phyloP scores from a whole-genome alignment of 768 basidiomycete species.

The Suillus occidentalis region DNA sequence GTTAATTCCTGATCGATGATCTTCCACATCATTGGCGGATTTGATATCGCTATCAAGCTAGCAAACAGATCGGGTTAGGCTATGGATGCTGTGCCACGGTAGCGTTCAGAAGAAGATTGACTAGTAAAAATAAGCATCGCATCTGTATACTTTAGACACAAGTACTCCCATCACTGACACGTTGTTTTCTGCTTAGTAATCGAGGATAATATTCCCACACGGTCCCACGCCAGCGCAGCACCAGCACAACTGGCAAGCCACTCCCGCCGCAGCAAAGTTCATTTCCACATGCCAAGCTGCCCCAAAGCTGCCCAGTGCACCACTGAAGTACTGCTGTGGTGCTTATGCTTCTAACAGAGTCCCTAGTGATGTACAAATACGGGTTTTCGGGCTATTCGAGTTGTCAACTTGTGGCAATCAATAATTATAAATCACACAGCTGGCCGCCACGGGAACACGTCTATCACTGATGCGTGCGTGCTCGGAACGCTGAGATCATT shows the following conservation, averaged over 20 bases:
- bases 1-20: not conserved
- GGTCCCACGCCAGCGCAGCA: not conserved
- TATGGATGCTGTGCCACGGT: constrained; percentile 38
- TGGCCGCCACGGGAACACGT: not conserved
- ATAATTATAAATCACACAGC: not conserved
- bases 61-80: constrained; percentile 55
- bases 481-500: not conserved
- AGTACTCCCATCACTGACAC: too few relatives aligned
- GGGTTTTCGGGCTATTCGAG: not conserved
- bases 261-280: not conserved
- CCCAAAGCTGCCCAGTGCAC: not conserved
- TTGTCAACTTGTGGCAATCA: not conserved
- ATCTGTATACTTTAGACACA: too few relatives aligned
- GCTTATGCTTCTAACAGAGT: not conserved
- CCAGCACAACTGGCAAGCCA: not conserved
- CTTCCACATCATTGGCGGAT: constrained; percentile 17
- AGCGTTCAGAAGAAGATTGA: constrained; percentile 4
- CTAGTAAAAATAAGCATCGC: constrained; percentile 3
- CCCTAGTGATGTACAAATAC: not conserved
- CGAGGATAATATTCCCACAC: too few relatives aligned
- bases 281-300: not conserved
- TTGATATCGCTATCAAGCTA: constrained; percentile 46
- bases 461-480: not conserved
- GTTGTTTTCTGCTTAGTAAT: too few relatives aligned
- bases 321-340: not conserved